Evolutionary conservation across 2,329 filamentous ascomycete genomes (phyloP), one percentile per base, ranked within the genome.

Genomic region (Arthrobotrys sphaeroides): DNA sequence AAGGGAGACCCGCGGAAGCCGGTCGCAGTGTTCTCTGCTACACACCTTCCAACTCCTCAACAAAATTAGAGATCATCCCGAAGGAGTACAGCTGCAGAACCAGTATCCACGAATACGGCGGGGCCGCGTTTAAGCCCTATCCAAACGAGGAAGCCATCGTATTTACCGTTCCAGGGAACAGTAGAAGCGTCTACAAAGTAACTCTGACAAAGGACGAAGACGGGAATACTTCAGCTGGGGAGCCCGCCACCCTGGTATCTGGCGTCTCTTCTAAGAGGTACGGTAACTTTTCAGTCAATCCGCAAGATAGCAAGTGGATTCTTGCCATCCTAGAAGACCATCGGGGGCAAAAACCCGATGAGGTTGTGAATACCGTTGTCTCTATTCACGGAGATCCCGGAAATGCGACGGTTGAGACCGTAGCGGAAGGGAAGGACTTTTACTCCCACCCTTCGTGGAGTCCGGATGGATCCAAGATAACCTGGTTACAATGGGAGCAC

Each of bases 401-500:
- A 3, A 76, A 77, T 9, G 79, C 79, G 0, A 79, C 83, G 6
- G 82, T 85, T 1, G 82, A 79, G 26, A 79, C 83, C 0, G 78
- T 87, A 2, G 82, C 83, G 0, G 73, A 81, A 3, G 85, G 84
- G 0, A 84, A 85, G 1, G 86, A 88, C 78, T 88, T 88, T 60
- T 88, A 87, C 78, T 84, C 83, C 20, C 82, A 84, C 20, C 86
- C 86, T 0, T 83, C 83, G 13, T 87, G 85, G 77, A 86, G 83
- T 72, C 82, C 80, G 0, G 83, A 86, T 73, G 85, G 85, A 0
- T 81, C 79, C 5, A 83, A 82, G 57, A 77, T 87, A 24, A 83
- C 81, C n/a, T 88, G 86, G 86, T 81, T 86, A 10, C 84, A 88
- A 72, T 88, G 86, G 86, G 81, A 85, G 16, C 85, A 87, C 77